phyloP scores from a whole-genome alignment of 2,329 filamentous ascomycete species.

The Fusarium irregulare region DNA sequence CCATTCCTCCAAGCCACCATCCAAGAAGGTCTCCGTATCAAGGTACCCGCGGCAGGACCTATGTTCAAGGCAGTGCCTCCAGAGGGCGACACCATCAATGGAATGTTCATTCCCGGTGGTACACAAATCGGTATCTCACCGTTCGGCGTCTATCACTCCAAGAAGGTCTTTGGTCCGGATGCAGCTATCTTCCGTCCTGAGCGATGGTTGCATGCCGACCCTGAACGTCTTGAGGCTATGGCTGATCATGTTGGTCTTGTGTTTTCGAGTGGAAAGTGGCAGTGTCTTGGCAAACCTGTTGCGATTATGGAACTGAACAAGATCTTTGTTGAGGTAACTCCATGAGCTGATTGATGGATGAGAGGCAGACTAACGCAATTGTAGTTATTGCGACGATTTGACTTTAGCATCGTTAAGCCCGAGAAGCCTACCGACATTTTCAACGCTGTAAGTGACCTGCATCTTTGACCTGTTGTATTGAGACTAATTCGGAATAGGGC shows the following conservation, averaged over 20 bases:
- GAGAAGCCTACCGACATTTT: constrained; percentile 24
- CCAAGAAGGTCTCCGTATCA: constrained; percentile 60
- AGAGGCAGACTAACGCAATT: not conserved
- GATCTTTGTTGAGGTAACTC: constrained; percentile 56
- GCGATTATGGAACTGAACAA: constrained; percentile 54
- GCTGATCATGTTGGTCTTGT: constrained; percentile 50
- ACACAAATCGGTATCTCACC: constrained; percentile 48
- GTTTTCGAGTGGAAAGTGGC: constrained; percentile 54
- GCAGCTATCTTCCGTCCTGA: constrained; percentile 50
- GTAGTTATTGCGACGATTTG: constrained; percentile 30
- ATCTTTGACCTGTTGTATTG: not conserved
- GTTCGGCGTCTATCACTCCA: constrained; percentile 48
- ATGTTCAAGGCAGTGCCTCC: constrained; percentile 49
- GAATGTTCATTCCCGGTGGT: constrained; percentile 51
- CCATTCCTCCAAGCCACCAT: constrained; percentile 63
- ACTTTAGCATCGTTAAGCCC: constrained; percentile 21
- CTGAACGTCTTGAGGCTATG: constrained; percentile 48
- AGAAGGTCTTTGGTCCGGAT: constrained; percentile 51
- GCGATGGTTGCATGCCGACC: constrained; percentile 52
- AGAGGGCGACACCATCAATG: constrained; percentile 51
- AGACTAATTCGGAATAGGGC: not conserved
- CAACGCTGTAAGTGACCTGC: constrained; percentile 2
- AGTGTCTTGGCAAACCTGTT: constrained; percentile 54
- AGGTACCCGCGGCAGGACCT: constrained; percentile 56
- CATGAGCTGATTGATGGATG: not conserved